These are phyloP conservation scores for Ascochyta lentis DNA, from an alignment of 2,329 filamentous ascomycete species.

Conservation along the genomic window DNA sequence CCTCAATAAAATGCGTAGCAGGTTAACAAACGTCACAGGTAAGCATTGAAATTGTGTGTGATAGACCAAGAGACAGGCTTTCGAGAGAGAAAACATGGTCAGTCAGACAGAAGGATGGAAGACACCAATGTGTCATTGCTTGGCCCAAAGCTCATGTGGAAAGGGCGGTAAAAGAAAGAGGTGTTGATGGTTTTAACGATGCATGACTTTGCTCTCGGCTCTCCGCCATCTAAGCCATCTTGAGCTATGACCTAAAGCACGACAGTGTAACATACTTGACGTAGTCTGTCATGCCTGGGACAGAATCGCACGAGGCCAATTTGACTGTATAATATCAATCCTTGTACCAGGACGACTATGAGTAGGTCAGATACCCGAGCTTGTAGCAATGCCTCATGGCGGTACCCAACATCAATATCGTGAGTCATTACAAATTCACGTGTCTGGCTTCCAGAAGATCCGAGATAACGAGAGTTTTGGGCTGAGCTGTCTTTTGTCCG, in stretches of 20 bases:
- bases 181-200: neutral
- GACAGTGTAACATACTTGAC: slow-evolving; percentile 8
- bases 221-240: neutral
- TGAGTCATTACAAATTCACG: neutral
- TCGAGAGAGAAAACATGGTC: no score
- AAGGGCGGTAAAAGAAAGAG: neutral
- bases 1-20: no score
- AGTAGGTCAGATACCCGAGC: neutral
- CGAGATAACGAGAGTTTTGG: slow-evolving; percentile 1
- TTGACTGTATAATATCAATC: neutral
- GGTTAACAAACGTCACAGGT: neutral
- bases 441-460: neutral
- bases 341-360: neutral
- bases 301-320: neutral
- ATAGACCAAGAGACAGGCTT: no score
- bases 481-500: slow-evolving; percentile 2
- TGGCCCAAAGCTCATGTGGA: neutral
- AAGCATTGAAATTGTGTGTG: no score
- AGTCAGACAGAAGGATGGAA: no score
- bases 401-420: neutral
- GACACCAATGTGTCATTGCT: no score
- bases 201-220: neutral
- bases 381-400: neutral
- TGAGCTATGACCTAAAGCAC: neutral
- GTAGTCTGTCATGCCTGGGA: neutral